Base-by-base conservation (phyloP, 441 rosid species). In the Brassica hybrid region DNA sequence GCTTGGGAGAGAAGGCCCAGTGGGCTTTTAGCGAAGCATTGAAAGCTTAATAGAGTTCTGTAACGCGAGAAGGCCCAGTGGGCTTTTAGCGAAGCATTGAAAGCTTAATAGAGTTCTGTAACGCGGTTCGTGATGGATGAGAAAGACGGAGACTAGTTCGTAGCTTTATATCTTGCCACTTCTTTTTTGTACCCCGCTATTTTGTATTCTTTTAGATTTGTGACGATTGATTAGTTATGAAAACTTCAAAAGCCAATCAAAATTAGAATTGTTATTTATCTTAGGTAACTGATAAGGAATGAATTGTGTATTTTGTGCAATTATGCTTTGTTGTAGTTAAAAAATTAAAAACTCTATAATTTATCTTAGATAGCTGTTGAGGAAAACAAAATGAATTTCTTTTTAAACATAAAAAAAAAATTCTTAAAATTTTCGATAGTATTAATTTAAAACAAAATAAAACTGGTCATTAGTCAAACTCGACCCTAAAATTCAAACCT, bases 21-120 rank as follows among this genome's bases (percentile, higher is more conserved):
- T 79, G 83, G 77, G 90, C 91, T 34, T 85, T 79, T 7, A 68
- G 19, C 12, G 82, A 86, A 79, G 86, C 85, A 1, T 52, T 73
- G 16, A 75, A 65, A 67, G 27, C 74, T 48, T 78, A 81, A 12
- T 41, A 77, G 16, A 80, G 25, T 43, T 81, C 80, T 1, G 66
- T 12, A 1, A 19, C n/a, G n/a, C n/a, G n/a, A n/a, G n/a, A n/a
- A n/a, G n/a, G n/a, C n/a, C n/a, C n/a, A n/a, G n/a, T n/a, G n/a
- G n/a, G n/a, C n/a, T n/a, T n/a, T n/a, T n/a, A n/a, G n/a, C n/a
- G n/a, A n/a, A n/a, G n/a, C n/a, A n/a, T n/a, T n/a, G n/a, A n/a
- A n/a, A n/a, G n/a, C n/a, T n/a, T n/a, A n/a, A n/a, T n/a, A n/a
- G n/a, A n/a, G n/a, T n/a, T n/a, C n/a, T n/a, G n/a, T n/a, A n/a